A percentile compares a stretch with the other conserved stretches of the same genome.
These are phyloP conservation scores for Medicago lupulina DNA, from an alignment of 306 rosid genomes.

Conservation along the genomic window DNA sequence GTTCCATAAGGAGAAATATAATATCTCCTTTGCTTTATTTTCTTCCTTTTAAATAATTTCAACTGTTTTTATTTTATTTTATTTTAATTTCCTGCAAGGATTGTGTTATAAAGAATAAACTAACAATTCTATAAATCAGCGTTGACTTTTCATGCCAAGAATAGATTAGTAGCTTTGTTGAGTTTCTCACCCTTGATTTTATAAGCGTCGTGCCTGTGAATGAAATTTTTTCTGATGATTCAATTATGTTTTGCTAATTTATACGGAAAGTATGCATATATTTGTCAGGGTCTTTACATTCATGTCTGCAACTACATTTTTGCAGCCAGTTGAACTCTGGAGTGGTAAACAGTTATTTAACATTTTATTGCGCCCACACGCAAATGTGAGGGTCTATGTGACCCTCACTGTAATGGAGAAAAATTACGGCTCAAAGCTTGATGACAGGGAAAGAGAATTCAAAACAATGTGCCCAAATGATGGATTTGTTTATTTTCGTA, in stretches of 20 bases:
- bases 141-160: conserved; percentile 5
- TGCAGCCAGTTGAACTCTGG: conserved; percentile 98
- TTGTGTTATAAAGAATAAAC: no score
- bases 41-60: no score
- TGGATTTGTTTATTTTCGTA: conserved; percentile 89
- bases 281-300: conserved; percentile 13
- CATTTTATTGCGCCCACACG: conserved; percentile 79
- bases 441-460: conserved; percentile 59
- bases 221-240: conserved; percentile 3
- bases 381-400: conserved; percentile 77
- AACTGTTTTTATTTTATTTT: no score
- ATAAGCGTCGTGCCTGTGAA: conserved; percentile 28
- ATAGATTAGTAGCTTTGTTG: background rate
- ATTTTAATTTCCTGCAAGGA: no score
- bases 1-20: background rate
- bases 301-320: conserved; percentile 30
- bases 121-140: background rate
- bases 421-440: conserved; percentile 57
- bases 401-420: conserved; percentile 87
- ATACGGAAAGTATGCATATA: background rate
- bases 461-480: conserved; percentile 89
- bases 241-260: conserved; percentile 32
- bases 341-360: conserved; percentile 95
- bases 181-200: conserved; percentile 3
- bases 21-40: no score